Evolutionary conservation across 1,284 basidiomycete genomes (phyloP).

Genomic region (Ceratobasidium sp.): DNA sequence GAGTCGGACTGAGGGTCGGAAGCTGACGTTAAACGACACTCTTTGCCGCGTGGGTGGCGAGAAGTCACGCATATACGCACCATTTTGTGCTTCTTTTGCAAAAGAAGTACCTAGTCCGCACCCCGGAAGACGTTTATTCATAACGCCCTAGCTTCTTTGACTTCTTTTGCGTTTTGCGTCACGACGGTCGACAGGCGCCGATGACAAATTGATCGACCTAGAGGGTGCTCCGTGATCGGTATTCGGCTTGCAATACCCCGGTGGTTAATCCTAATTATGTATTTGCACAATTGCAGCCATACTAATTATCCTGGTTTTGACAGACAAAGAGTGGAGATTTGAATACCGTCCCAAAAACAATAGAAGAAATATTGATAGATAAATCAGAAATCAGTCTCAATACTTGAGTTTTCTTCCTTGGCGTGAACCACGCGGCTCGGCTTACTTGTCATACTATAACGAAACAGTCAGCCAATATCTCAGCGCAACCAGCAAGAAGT

Average conservation of each 20-base stretch:
- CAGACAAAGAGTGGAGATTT: no score
- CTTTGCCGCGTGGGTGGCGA: background rate
- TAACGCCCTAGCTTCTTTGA: background rate
- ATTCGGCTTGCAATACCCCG: background rate
- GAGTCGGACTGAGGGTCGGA: constrained; percentile 8
- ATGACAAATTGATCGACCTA: constrained; percentile 32
- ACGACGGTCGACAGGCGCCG: background rate
- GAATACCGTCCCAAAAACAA: background rate
- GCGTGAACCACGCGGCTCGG: background rate
- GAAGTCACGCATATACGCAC: constrained; percentile 12
- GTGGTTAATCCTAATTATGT: background rate
- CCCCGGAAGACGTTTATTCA: background rate
- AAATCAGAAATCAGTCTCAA: background rate
- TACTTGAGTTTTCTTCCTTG: background rate
- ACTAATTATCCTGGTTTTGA: background rate
- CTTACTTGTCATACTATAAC: constrained; percentile 30
- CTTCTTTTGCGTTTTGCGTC: constrained; percentile 9
- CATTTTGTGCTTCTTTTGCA: background rate
- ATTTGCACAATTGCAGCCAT: background rate
- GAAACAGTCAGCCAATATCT: background rate
- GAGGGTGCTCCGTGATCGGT: constrained; percentile 24
- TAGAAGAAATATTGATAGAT: background rate
- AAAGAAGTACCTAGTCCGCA: background rate
- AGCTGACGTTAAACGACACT: background rate
- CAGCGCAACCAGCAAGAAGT: background rate